Evolutionary conservation across 305 asterid species (phyloP), one percentile per base, ranked within the genome.

Genomic region (Fraxinus angustifolia): DNA sequence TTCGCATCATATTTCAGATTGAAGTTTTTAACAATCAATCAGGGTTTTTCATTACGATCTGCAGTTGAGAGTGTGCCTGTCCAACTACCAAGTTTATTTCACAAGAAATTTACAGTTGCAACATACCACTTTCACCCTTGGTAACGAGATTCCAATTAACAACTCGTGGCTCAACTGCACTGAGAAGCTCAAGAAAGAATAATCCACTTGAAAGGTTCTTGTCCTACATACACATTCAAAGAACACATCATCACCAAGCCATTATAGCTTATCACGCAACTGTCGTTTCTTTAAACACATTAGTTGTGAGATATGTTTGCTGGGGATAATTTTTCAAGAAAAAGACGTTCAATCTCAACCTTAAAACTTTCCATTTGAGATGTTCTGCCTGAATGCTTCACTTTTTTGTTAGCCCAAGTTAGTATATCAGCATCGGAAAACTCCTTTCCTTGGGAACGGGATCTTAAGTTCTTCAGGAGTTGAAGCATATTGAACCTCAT

Each of bases 81-180:
- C 75, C 21, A 14, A 68, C 75, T 31, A 30, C 42, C 75, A 68
- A 11, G 4, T 28, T 31, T 30, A 30, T 68, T 68, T 68, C 8
- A 68, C 21, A 30, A 31, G 75, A 70, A 72, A 72, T 48, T 84
- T 77, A 36, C 76, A 77, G 28, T 16, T 77, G 77, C 53, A 78
- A 78, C 89, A 35, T 90, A 96, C 98, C 99, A 74, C 88, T 96
- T 91, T 85, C 95, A 56, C 99, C 98, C 92, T 91, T 93, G 80
- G 99, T 91, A 75, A 92, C 99, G 67, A 96, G 94, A 81, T 92
- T 96, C 99, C 99, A 96, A 84, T 96, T 96, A 73, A 96, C 97
- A 78, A 94, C 99, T 73, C 98, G 92, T 62, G 97, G 97, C 90
- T 93, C 97, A 89, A 90, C 97, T 23, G 97, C 96, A 80, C 97